phyloP scores from a whole-genome alignment of 768 basidiomycete genomes.

The Auriscalpium microsporum region DNA sequence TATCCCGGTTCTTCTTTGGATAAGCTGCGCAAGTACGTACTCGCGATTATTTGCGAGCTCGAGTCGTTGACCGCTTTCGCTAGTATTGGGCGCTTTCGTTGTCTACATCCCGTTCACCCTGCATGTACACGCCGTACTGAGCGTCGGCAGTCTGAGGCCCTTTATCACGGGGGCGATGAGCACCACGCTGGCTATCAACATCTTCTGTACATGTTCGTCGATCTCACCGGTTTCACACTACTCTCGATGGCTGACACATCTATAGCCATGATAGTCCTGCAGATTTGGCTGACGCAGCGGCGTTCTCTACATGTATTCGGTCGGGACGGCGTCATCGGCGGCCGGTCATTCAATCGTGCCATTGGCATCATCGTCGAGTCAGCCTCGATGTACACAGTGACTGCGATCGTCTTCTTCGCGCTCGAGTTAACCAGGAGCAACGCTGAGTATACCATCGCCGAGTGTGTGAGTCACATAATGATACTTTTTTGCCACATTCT shows the following conservation, averaged over 20 bases:
- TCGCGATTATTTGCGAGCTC: conserved; percentile 1
- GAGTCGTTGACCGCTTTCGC: not conserved
- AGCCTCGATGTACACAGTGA: conserved; percentile 21
- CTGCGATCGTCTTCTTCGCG: conserved; percentile 16
- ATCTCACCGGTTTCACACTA: not conserved
- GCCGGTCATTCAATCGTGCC: conserved; percentile 2
- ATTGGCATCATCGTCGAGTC: conserved; percentile 25
- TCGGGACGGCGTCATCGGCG: not conserved
- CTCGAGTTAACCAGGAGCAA: conserved; percentile 17
- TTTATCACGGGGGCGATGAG: not conserved
- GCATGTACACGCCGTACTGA: not conserved
- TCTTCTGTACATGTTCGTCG: not conserved
- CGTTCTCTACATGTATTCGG: not conserved
- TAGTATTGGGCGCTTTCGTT: conserved; percentile 4
- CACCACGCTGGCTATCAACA: not conserved
- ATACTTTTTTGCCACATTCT: not conserved
- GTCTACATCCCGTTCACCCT: conserved; percentile 8
- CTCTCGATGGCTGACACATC: not conserved
- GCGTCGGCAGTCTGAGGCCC: not conserved
- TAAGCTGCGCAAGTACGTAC: conserved; percentile 10
- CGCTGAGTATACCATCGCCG: conserved; percentile 18
- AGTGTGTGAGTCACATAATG: conserved; percentile 14
- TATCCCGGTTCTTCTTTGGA: conserved; percentile 16
- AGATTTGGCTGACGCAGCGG: not conserved
- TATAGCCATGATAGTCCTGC: not conserved